Evolutionary conservation across 2,329 filamentous ascomycete species (phyloP), one percentile per base, ranked within the genome.

Genomic region (Aureobasidium mangrovei): DNA sequence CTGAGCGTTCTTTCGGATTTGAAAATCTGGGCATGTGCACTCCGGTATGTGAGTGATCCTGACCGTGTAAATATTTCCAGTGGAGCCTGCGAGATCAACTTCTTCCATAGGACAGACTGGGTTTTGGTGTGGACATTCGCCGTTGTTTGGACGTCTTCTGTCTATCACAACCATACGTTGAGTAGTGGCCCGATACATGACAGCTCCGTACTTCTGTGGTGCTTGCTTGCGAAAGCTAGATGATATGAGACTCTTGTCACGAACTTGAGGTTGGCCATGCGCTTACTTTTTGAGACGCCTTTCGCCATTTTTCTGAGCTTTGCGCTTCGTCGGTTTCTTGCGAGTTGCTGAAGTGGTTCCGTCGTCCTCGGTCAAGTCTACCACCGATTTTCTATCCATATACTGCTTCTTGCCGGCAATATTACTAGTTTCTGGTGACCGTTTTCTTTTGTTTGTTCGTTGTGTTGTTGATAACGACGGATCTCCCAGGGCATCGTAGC

Each of bases 41-140:
- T 60, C 68, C 0, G 81, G 80, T 4, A 72, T 60, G 51, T 75
- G 75, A 57, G 69, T 65, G 53, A 85, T 77, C 7, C 64, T 72
- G 35, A 82, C 75, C 0, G 71, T 76, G 65, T 85, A 85, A 18
- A 85, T 67, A 59, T 84, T 84, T 9, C 82, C 81, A 0, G 80
- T 84, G 4, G 76, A 74, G 10, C 82, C 82, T 27, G 80, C 79
- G 45, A 85, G 75, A 12, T 77, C 69, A 48, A 83, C 73, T 1
- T 66, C 69, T 63, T 86, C 82, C 49, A 76, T 69, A 0, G 74
- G 77, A 2, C 65, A 66, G 1, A 72, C 65, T 0, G 54, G 40
- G 24, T 46, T 38, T 8, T 28, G 27, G 54, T 77, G 69, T 0
- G 74, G 76, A 2, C 65, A 66, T 7, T 74, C 66, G 2, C 73